phyloP scores from a whole-genome alignment of 768 basidiomycete species.

The Trichaptum fuscoviolaceum region DNA sequence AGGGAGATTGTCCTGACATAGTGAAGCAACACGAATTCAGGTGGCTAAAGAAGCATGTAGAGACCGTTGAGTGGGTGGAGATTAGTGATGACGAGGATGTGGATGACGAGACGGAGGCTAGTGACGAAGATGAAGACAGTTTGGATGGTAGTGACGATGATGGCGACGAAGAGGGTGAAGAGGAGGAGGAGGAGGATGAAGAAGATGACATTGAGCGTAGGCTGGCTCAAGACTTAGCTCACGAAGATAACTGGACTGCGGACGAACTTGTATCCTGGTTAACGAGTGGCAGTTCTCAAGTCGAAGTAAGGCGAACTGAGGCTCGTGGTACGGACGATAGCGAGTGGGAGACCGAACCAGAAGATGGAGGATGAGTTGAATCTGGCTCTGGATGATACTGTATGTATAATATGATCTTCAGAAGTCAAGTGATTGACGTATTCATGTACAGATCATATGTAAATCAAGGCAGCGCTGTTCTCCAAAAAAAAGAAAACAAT shows the following conservation, averaged over 20 bases:
- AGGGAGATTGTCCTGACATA: slow-evolving; percentile 32
- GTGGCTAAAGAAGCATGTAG: slow-evolving; percentile 49
- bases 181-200: slow-evolving; percentile 12
- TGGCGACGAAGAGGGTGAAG: slow-evolving; percentile 17
- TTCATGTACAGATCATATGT: too few species aligned
- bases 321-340: not conserved
- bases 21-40: slow-evolving; percentile 30
- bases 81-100: slow-evolving; percentile 24
- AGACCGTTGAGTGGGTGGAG: slow-evolving; percentile 51
- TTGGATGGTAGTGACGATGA: slow-evolving; percentile 5
- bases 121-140: slow-evolving; percentile 14
- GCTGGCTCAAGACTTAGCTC: not conserved
- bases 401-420: too few species aligned
- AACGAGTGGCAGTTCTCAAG: not conserved
- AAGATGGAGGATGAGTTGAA: not conserved
- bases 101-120: slow-evolving; percentile 20
- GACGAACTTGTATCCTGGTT: not conserved
- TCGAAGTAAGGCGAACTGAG: not conserved
- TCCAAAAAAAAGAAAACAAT: too few species aligned
- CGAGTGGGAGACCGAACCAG: not conserved
- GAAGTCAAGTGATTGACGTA: too few species aligned
- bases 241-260: not conserved
- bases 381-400: not conserved
- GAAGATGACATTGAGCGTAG: slow-evolving; percentile 15
- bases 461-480: too few species aligned